phyloP scores from a whole-genome alignment of 495 filamentous ascomycete genomes.

The Aspergillus sparsus region DNA sequence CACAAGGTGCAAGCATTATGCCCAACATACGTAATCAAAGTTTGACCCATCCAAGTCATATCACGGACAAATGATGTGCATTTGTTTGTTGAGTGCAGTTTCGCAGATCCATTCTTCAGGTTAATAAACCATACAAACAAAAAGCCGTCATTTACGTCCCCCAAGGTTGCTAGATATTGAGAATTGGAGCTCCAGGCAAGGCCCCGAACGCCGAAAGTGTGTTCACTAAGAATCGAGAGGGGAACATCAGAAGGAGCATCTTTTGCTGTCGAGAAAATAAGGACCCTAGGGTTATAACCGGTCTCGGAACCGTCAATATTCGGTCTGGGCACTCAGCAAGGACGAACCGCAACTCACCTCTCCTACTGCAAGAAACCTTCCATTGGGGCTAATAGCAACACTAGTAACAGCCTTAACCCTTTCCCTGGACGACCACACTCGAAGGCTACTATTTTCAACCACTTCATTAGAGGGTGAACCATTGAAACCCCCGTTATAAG shows the following conservation, averaged over 20 bases:
- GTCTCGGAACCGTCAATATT: constrained; percentile 51
- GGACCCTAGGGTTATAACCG: constrained; percentile 86
- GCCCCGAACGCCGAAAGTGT: constrained; percentile 84
- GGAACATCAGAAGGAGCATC: constrained; percentile 78
- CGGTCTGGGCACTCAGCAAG: not conserved
- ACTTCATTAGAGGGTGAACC: constrained; percentile 46
- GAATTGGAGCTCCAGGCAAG: constrained; percentile 89
- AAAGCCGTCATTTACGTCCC: constrained; percentile 88
- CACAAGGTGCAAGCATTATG: not conserved
- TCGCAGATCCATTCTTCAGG: constrained; percentile 77
- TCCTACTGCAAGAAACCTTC: constrained; percentile 84
- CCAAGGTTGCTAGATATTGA: constrained; percentile 83
- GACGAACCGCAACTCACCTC: constrained; percentile 58
- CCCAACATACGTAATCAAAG: constrained; percentile 61
- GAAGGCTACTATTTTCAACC: constrained; percentile 63
- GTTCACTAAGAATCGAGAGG: constrained; percentile 82
- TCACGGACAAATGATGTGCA: constrained; percentile 81
- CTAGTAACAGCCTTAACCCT: constrained; percentile 96
- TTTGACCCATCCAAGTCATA: constrained; percentile 84
- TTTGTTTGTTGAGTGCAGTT: constrained; percentile 87
- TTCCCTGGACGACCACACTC: constrained; percentile 82
- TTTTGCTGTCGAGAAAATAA: constrained; percentile 78
- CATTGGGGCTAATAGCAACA: constrained; percentile 87
- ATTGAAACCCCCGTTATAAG: constrained; percentile 31
- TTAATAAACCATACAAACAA: constrained; percentile 90